Base-by-base conservation (phyloP, 768 basidiomycete genomes). In the Podaxis sp. region DNA sequence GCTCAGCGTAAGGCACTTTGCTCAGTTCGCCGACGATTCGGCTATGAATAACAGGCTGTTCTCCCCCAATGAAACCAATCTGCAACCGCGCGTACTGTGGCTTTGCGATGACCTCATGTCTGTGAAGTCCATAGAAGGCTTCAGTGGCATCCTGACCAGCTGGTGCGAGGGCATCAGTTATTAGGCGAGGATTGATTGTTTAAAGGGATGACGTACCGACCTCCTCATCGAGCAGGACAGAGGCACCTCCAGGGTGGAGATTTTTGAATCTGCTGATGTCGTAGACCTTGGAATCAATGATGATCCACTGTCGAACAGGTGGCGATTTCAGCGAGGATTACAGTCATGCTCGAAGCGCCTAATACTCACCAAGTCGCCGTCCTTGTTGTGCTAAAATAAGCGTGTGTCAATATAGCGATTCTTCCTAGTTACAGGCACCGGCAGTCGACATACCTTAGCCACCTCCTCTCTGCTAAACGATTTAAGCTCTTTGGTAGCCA, bases 101-200 rank as follows among this genome's bases (percentile, higher is more conserved):
- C 65, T 82, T 87, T 63, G 79, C 74, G 50, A 98, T 81, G n/a
- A 98, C 82, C 67, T 97, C 95, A 54, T 89, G 85, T 54, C 90
- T 83, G 71, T 98, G 96, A 27, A 98, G 85, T 37, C 91, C 88
- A 67, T 90, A 98, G 77, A 98, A 98, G 9, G 84, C 83, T 52
- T 94, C 91, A 0, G 95, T 97, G 0, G 88, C 89, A 68, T 97
- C 95, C 73, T 91, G 81, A 2, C 93, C 94, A 51, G 90, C 93
- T 89, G 75, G 23, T 9, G 13, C 16, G n/a, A 21, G 18, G 25
- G 14, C 63, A 28, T 51, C 37, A 18, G 11, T 42, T 0, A 58
- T 27, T 21, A 18, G 32, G 27, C 25, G 32, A 50, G 21, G 27
- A 9, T 11, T 47, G 14, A 58, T 46, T 28, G 18, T 18, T 25